Conservation (phyloP, 257 asterid species). For the Ehretia macrophylla region DNA sequence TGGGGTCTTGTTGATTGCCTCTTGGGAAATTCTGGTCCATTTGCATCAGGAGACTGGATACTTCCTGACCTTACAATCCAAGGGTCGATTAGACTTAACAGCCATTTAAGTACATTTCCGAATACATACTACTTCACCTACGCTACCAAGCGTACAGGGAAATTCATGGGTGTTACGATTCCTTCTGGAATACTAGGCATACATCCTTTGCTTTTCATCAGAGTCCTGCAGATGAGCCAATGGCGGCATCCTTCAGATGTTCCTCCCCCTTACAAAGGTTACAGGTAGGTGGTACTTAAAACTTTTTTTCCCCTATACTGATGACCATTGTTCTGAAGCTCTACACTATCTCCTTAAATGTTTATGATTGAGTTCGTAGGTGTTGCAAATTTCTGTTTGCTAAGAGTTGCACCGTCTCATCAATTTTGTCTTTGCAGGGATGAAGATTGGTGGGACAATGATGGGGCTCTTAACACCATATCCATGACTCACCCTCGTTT, state of each 20-base stretch:
- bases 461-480: conserved; percentile 95
- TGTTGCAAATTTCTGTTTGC: no score
- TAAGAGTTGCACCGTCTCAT: not conserved
- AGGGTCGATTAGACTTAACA: conserved; percentile 70
- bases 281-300: conserved; percentile 45
- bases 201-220: conserved; percentile 74
- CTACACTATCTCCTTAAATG: not conserved
- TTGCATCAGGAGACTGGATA: conserved; percentile 91
- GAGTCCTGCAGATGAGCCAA: conserved; percentile 88
- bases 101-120: conserved; percentile 60
- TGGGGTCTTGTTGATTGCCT: conserved; percentile 83
- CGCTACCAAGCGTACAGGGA: conserved; percentile 75
- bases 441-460: conserved; percentile 99
- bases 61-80: conserved; percentile 91
- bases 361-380: not conserved
- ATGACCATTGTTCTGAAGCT: not conserved
- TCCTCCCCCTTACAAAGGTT: conserved; percentile 82
- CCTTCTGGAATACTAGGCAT: conserved; percentile 86
- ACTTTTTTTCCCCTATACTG: not conserved
- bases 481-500: conserved; percentile 98
- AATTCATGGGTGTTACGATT: conserved; percentile 60
- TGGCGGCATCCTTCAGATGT: conserved; percentile 78
- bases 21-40: conserved; percentile 75
- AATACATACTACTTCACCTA: conserved; percentile 91
- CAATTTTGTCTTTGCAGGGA: conserved; percentile 44